Evolutionary conservation across 1,284 basidiomycete genomes (phyloP).

Genomic region (Rhizoctonia solani): DNA sequence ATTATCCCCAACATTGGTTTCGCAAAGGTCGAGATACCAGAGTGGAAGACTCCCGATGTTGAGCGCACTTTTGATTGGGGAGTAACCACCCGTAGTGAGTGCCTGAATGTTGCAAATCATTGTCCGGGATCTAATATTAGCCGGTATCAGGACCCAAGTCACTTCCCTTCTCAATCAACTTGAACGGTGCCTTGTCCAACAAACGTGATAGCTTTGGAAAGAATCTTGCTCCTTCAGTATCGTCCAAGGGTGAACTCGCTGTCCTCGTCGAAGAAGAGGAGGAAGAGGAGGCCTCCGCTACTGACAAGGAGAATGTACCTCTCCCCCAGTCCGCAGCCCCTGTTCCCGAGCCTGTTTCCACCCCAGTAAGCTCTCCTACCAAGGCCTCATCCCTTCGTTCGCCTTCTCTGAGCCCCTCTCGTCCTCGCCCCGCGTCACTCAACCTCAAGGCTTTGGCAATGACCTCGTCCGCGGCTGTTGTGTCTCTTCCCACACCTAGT

Average conservation of each 20-base stretch:
- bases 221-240: conserved; percentile 60
- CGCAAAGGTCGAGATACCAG: conserved; percentile 78
- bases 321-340: conserved; percentile 1
- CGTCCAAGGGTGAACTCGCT: conserved; percentile 68
- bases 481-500: conserved; percentile 39
- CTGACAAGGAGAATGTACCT: conserved; percentile 16
- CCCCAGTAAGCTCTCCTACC: conserved; percentile 31
- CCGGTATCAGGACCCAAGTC: conserved; percentile 25
- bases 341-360: conserved; percentile 39
- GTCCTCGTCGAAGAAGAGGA: conserved; percentile 81
- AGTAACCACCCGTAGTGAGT: background rate
- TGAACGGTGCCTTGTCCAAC: conserved; percentile 52
- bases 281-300: conserved; percentile 53
- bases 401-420: conserved; percentile 14
- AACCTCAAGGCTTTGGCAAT: conserved; percentile 37
- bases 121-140: conserved; percentile 16
- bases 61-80: conserved; percentile 58
- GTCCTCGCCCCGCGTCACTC: conserved; percentile 36
- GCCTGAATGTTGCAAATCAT: conserved; percentile 3
- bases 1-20: conserved; percentile 56
- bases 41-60: conserved; percentile 61
- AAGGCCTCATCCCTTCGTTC: conserved; percentile 36
- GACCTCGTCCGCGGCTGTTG: conserved; percentile 28
- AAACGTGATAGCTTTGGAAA: conserved; percentile 81
- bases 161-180: conserved; percentile 39